These are phyloP conservation scores for Aspergillus fumigatiaffinis DNA, from an alignment of 2,329 filamentous ascomycete species.

Conservation along the genomic window DNA sequence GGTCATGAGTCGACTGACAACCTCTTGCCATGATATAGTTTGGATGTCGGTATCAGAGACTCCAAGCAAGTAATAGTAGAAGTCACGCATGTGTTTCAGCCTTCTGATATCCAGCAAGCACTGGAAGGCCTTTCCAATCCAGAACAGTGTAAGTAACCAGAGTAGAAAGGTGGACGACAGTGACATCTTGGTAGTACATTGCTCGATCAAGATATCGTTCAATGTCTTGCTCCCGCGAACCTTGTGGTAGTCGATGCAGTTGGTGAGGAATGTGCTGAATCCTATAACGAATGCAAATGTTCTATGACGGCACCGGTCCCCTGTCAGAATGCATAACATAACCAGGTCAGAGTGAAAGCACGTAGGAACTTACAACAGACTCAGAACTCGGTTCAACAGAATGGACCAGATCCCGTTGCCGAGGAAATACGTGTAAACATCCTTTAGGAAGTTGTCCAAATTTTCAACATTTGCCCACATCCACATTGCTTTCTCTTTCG, in stretches of 20 bases:
- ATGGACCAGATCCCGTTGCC: constrained; percentile 85
- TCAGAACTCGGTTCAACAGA: constrained; percentile 65
- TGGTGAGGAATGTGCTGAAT: constrained; percentile 77
- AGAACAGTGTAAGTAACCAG: constrained; percentile 83
- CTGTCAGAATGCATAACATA: not conserved
- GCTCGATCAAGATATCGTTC: constrained; percentile 61
- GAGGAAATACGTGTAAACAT: constrained; percentile 82
- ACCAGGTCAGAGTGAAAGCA: not conserved
- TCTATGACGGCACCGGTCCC: constrained; percentile 37
- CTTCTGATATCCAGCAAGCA: constrained; percentile 70
- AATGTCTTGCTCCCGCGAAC: constrained; percentile 63
- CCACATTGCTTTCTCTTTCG: constrained; percentile 80
- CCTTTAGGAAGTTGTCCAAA: constrained; percentile 78
- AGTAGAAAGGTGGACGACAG: constrained; percentile 71
- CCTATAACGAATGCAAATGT: constrained; percentile 79
- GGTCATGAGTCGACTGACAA: constrained; percentile 80
- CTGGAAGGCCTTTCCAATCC: constrained; percentile 74
- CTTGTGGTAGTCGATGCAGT: constrained; percentile 77
- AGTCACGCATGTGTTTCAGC: constrained; percentile 74
- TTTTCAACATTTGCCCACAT: constrained; percentile 90
- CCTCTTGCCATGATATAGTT: constrained; percentile 88
- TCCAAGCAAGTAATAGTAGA: constrained; percentile 76
- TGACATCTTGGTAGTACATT: constrained; percentile 73
- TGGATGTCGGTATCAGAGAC: constrained; percentile 87
- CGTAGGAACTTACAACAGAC: constrained; percentile 60